phyloP scores from a whole-genome alignment of 768 basidiomycete genomes.

The Pleurotus cornucopiae region DNA sequence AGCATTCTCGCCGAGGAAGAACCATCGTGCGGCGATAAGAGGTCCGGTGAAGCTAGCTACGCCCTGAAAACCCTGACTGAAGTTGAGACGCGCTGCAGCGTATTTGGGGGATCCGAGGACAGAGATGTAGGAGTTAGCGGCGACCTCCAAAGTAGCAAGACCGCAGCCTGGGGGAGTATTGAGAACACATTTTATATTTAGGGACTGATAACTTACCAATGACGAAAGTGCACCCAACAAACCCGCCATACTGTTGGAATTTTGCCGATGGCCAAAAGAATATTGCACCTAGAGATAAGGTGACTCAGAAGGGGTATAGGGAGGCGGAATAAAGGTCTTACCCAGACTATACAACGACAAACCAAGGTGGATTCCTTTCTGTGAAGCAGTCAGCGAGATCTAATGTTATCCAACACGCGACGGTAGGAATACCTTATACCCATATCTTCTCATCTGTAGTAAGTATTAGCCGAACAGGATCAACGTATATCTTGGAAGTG shows the following conservation, averaged over 20 bases:
- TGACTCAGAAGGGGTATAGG: conserved; percentile 1
- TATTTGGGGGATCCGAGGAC: conserved; percentile 65
- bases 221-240: conserved; percentile 70
- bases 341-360: conserved; percentile 55
- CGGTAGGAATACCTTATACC: conserved; percentile 50
- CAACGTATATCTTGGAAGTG: background rate
- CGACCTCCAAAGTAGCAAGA: conserved; percentile 62
- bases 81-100: conserved; percentile 72
- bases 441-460: conserved; percentile 51
- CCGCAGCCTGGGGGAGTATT: conserved; percentile 46
- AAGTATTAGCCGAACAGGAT: background rate
- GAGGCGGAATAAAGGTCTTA: conserved; percentile 14
- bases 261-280: conserved; percentile 79
- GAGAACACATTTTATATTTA: conserved; percentile 15
- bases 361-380: conserved; percentile 59
- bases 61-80: conserved; percentile 78
- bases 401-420: no score
- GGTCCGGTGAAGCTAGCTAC: conserved; percentile 72
- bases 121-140: conserved; percentile 78
- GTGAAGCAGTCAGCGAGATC: background rate
- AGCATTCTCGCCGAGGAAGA: conserved; percentile 64
- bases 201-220: conserved; percentile 37
- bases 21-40: conserved; percentile 71
- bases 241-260: conserved; percentile 64
- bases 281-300: conserved; percentile 46